A percentile compares a stretch with the other conserved stretches of the same genome.
These are phyloP conservation scores for Tolypocladium sp. DNA, from an alignment of 2,329 filamentous ascomycete species.

Conservation along the genomic window DNA sequence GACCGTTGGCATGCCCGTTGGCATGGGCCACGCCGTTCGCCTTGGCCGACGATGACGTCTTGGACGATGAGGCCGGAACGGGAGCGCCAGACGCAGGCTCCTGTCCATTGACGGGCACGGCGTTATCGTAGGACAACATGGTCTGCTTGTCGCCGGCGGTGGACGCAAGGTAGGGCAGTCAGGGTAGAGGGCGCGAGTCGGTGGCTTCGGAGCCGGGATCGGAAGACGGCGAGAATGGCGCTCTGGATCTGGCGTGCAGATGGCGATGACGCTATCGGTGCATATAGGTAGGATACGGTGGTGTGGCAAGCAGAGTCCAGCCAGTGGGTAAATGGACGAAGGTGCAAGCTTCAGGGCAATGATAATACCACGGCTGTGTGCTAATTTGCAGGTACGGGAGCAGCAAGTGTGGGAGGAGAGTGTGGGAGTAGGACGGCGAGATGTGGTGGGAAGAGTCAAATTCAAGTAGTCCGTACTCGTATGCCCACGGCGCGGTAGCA, in stretches of 20 bases:
- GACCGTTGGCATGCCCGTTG: constrained; percentile 5
- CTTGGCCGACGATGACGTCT: constrained; percentile 12
- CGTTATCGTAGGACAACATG: constrained; percentile 44
- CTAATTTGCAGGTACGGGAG: not conserved
- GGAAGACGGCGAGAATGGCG: not conserved
- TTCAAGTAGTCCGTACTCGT: not conserved
- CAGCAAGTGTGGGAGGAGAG: not conserved
- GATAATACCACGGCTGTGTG: not conserved
- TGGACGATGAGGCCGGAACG: constrained; percentile 1
- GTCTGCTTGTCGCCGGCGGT: constrained; percentile 3
- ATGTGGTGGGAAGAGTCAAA: not conserved
- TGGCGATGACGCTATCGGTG: not conserved
- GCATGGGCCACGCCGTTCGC: constrained; percentile 17
- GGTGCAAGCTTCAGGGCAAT: not conserved
- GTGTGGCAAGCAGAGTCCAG: too few relatives aligned
- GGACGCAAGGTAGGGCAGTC: not conserved
- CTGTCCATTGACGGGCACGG: constrained; percentile 33
- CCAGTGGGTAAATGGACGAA: not conserved
- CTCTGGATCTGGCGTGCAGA: not conserved
- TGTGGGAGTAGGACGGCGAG: not conserved
- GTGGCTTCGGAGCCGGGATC: not conserved
- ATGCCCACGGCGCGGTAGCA: not conserved
- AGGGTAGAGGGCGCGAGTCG: not conserved
- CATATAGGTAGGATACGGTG: not conserved
- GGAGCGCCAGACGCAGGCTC: constrained; percentile 15